A percentile compares a stretch with the other conserved stretches of the same genome.
Conservation (phyloP, 305 asterid genomes). For the Lippia alba region DNA sequence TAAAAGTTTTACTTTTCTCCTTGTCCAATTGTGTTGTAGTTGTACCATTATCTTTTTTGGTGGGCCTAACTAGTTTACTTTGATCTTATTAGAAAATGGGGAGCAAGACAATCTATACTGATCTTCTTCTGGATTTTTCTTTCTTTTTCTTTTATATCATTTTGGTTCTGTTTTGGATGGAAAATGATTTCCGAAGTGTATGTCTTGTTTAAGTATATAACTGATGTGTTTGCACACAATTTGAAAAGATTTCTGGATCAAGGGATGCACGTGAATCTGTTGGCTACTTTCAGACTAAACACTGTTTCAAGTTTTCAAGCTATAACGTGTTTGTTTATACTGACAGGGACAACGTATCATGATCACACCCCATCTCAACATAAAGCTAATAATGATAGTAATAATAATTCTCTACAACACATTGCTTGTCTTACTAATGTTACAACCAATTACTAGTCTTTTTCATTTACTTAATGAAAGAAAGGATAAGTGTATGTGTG, state of each 20-base stretch:
- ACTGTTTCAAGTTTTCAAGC: constrained; percentile 4
- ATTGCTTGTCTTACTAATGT: too few species aligned
- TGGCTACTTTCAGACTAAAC: constrained; percentile 24
- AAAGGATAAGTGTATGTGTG: too few species aligned
- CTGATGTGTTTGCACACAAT: background rate
- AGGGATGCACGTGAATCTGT: constrained; percentile 31
- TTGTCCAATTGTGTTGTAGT: background rate
- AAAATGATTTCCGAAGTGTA: constrained; percentile 2
- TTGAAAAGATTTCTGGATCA: background rate
- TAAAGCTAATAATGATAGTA: too few species aligned
- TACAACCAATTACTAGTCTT: too few species aligned
- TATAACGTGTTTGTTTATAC: background rate
- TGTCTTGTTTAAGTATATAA: background rate
- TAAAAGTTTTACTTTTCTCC: background rate
- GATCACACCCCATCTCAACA: too few species aligned
- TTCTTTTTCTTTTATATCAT: background rate
- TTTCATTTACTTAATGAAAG: too few species aligned
- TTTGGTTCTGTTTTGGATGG: constrained; percentile 6
- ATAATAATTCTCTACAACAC: too few species aligned
- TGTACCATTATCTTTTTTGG: constrained; percentile 30
- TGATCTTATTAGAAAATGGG: constrained; percentile 38
- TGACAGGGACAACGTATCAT: constrained; percentile 11
- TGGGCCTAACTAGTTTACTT: constrained; percentile 26
- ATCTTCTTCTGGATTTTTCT: constrained; percentile 6
- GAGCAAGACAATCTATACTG: constrained; percentile 42